A percentile compares a stretch with the other conserved stretches of the same genome.
phyloP scores from a whole-genome alignment of 306 rosid genomes.

The Prunus dulcis region DNA sequence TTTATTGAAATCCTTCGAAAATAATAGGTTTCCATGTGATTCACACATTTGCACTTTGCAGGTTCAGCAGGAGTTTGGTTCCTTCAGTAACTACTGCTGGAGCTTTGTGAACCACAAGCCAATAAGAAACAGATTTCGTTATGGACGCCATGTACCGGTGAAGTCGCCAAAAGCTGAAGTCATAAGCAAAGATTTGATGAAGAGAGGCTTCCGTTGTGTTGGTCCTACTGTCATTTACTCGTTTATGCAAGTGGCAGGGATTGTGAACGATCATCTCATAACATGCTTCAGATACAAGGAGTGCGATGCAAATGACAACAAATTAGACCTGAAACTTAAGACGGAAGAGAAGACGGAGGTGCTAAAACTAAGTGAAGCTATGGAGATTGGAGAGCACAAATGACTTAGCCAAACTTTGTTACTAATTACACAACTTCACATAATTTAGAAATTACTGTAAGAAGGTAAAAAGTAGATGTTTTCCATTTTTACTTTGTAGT shows the following conservation, averaged over 20 bases:
- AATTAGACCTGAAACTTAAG: conserved; percentile 30
- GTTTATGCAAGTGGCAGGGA: conserved; percentile 87
- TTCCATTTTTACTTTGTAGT: background rate
- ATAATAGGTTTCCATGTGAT: conserved; percentile 8
- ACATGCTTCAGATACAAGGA: conserved; percentile 64
- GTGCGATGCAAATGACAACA: conserved; percentile 34
- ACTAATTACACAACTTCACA: conserved; percentile 24
- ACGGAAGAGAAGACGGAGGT: conserved; percentile 29
- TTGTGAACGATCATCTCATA: conserved; percentile 74
- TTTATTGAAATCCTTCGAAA: background rate
- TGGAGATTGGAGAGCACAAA: conserved; percentile 31
- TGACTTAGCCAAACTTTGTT: conserved; percentile 2
- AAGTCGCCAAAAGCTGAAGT: conserved; percentile 85
- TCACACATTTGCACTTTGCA: conserved; percentile 19
- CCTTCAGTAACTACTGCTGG: conserved; percentile 86
- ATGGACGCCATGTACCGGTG: conserved; percentile 76
- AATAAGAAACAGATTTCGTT: conserved; percentile 59
- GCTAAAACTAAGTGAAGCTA: conserved; percentile 23
- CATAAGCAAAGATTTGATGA: conserved; percentile 88
- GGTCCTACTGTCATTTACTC: conserved; percentile 87
- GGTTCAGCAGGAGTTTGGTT: conserved; percentile 80
- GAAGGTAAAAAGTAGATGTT: conserved; percentile 4
- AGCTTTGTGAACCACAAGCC: conserved; percentile 74
- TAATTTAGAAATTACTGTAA: conserved; percentile 7
- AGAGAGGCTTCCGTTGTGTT: conserved; percentile 91